These are phyloP conservation scores for Onygena corvina DNA, from an alignment of 2,329 filamentous ascomycete genomes.

Conservation along the genomic window DNA sequence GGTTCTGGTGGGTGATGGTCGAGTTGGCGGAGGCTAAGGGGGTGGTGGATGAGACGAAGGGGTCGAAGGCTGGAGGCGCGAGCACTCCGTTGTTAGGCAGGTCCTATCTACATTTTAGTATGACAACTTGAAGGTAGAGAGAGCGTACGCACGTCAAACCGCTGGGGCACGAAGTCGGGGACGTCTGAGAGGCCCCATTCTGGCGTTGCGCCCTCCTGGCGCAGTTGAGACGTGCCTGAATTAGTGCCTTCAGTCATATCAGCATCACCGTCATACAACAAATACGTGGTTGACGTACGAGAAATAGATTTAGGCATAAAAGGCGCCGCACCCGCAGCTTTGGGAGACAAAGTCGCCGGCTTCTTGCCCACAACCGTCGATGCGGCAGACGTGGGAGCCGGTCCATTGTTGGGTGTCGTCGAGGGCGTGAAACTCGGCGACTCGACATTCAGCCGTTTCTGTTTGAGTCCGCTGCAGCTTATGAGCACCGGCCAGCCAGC, in stretches of 20 bases:
- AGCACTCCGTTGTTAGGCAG: slow-evolving; percentile 40
- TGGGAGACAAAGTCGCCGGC: slow-evolving; percentile 60
- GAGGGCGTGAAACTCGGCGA: slow-evolving; percentile 87
- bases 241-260: slow-evolving; percentile 8
- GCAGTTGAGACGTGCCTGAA: slow-evolving; percentile 15
- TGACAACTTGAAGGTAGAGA: not conserved
- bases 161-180: slow-evolving; percentile 44
- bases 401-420: slow-evolving; percentile 26
- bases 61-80: slow-evolving; percentile 48
- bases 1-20: slow-evolving; percentile 41
- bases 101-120: slow-evolving; percentile 18
- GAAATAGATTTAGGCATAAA: slow-evolving; percentile 33
- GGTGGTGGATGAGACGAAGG: slow-evolving; percentile 50
- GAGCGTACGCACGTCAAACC: slow-evolving; percentile 29
- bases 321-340: slow-evolving; percentile 72
- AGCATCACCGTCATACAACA: not conserved
- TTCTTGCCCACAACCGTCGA: not conserved
- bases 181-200: slow-evolving; percentile 37
- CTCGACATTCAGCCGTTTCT: slow-evolving; percentile 84
- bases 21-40: slow-evolving; percentile 39
- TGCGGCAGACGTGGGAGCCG: slow-evolving; percentile 47
- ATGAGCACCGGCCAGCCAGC: slow-evolving; percentile 3
- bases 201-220: slow-evolving; percentile 31
- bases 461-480: slow-evolving; percentile 12
- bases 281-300: slow-evolving; percentile 22